phyloP scores from a whole-genome alignment of 2,329 filamentous ascomycete genomes.

The Talaromyces albobiverticillius region DNA sequence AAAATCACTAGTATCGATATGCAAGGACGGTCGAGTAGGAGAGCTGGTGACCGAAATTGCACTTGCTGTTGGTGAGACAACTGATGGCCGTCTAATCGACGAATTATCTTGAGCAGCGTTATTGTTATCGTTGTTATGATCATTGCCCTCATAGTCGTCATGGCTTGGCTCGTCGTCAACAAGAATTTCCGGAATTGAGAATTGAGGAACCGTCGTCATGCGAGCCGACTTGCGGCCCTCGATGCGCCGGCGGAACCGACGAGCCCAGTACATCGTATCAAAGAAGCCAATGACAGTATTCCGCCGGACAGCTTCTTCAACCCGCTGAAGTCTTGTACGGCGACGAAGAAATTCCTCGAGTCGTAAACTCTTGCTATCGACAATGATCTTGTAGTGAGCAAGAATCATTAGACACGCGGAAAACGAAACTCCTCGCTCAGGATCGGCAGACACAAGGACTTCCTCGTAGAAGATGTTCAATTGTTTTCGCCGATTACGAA shows the following conservation, averaged over 20 bases:
- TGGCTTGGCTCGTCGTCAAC: slow-evolving; percentile 70
- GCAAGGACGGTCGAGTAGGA: slow-evolving; percentile 15
- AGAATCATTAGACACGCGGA: slow-evolving; percentile 91
- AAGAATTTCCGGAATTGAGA: slow-evolving; percentile 84
- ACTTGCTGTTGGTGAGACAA: slow-evolving; percentile 6
- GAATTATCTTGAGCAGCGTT: slow-evolving; percentile 27
- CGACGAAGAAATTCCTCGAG: slow-evolving; percentile 93
- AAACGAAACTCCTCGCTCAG: slow-evolving; percentile 85
- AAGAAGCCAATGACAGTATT: slow-evolving; percentile 93
- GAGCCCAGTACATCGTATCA: slow-evolving; percentile 83
- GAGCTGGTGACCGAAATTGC: slow-evolving; percentile 4
- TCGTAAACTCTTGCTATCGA: slow-evolving; percentile 88
- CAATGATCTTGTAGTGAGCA: slow-evolving; percentile 98
- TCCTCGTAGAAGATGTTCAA: slow-evolving; percentile 98
- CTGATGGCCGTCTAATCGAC: not conserved
- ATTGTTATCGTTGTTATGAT: not conserved
- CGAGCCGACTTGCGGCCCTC: slow-evolving; percentile 70
- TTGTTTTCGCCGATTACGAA: slow-evolving; percentile 70
- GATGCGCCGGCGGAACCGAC: slow-evolving; percentile 73
- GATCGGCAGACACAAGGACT: slow-evolving; percentile 88
- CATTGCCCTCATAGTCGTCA: slow-evolving; percentile 16
- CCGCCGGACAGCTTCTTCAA: slow-evolving; percentile 89
- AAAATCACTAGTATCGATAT: slow-evolving; percentile 11
- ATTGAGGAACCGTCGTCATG: slow-evolving; percentile 73
- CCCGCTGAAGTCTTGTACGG: slow-evolving; percentile 82